These are phyloP conservation scores for Verticillium albo-atrum DNA, from an alignment of 2,329 filamentous ascomycete genomes.

Conservation along the genomic window DNA sequence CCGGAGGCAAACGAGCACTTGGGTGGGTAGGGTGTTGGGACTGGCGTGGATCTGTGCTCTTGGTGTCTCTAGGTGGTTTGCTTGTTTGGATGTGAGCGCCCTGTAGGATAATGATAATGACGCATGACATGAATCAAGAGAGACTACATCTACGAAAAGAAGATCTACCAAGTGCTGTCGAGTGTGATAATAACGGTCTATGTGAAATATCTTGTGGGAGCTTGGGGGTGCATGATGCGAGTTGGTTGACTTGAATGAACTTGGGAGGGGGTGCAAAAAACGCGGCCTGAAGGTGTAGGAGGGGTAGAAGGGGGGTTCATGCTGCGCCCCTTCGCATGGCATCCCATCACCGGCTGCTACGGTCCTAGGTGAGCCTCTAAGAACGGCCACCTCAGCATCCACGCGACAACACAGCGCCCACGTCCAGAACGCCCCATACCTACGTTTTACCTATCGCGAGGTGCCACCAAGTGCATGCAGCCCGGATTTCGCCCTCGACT, in stretches of 20 bases:
- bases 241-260: no score
- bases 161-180: no score
- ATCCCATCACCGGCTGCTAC: background rate
- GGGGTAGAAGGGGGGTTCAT: background rate
- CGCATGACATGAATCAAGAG: background rate
- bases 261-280: background rate
- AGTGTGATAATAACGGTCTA: no score
- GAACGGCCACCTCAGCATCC: background rate
- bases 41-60: background rate
- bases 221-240: no score
- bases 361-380: background rate
- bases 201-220: no score
- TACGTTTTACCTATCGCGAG: background rate
- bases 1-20: background rate
- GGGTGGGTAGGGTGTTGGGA: background rate
- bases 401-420: background rate
- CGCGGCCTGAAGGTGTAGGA: no score
- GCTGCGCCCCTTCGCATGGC: background rate
- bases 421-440: background rate
- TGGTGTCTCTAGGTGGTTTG: background rate
- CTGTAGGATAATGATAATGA: slow-evolving; percentile 5
- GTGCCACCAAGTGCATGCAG: slow-evolving; percentile 35
- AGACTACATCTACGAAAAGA: background rate
- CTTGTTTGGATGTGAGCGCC: background rate
- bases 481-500: slow-evolving; percentile 45